These are phyloP conservation scores for Emergomyces orientalis DNA, from an alignment of 2,329 filamentous ascomycete species.

Conservation along the genomic window DNA sequence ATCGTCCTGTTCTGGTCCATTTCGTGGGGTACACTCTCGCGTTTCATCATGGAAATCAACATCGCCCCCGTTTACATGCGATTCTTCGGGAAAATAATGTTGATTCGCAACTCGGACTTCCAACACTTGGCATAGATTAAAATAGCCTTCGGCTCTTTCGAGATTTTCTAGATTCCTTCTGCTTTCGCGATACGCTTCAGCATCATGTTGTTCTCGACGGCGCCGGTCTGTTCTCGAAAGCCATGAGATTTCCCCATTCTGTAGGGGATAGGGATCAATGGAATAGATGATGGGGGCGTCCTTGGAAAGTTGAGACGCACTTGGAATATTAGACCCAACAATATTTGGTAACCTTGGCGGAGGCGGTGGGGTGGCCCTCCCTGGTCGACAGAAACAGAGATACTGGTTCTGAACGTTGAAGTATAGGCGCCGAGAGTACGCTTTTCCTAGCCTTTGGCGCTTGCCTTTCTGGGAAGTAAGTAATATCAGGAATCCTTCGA, in stretches of 20 bases:
- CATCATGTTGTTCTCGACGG: constrained; percentile 44
- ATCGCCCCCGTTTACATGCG: constrained; percentile 44
- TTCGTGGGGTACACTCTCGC: constrained; percentile 27
- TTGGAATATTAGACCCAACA: constrained; percentile 41
- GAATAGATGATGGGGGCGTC: constrained; percentile 53
- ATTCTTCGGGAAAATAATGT: constrained; percentile 45
- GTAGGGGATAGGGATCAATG: constrained; percentile 51
- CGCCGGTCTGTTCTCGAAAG: constrained; percentile 40
- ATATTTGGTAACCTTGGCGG: constrained; percentile 45
- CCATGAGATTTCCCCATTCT: constrained; percentile 49
- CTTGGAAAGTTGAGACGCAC: constrained; percentile 45
- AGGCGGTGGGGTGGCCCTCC: constrained; percentile 50
- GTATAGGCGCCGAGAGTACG: constrained; percentile 57
- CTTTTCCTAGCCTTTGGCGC: constrained; percentile 49
- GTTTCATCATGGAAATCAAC: constrained; percentile 48
- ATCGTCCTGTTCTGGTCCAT: neutral
- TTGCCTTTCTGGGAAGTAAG: constrained; percentile 55
- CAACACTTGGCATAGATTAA: constrained; percentile 50
- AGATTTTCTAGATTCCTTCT: constrained; percentile 51
- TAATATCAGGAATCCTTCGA: constrained; percentile 58
- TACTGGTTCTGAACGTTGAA: constrained; percentile 56
- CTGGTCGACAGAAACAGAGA: constrained; percentile 52
- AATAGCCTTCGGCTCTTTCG: constrained; percentile 52
- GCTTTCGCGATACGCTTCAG: constrained; percentile 50
- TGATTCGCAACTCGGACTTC: constrained; percentile 48